Evolutionary conservation across 2,329 filamentous ascomycete species (phyloP), one percentile per base, ranked within the genome.

Genomic region (Xylaria multiplex): DNA sequence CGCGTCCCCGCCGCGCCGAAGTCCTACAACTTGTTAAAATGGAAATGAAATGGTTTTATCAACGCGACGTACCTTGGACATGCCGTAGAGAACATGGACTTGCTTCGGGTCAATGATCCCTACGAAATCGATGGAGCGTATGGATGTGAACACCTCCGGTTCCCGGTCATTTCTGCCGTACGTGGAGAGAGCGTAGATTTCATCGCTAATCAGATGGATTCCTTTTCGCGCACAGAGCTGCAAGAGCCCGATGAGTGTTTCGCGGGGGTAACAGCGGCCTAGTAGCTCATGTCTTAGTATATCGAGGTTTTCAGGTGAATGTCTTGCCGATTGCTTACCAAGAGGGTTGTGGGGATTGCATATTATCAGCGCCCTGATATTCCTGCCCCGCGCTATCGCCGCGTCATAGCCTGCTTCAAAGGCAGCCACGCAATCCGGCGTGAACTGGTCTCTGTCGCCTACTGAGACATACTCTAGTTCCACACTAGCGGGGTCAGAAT

Each of bases 181-280:
- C 8, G 62, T 55, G 2, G 71, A 73, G 37, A 72, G 69, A 7
- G 70, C 70, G 53, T 73, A 72, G 30, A 72, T 71, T 40, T 73
- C 70, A 14, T 73, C 70, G 64, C 70, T 71, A 19, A 72, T 71
- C 14, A 72, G 57, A 37, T 73, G 70, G 13, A 73, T 73, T 9
- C 67, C 61, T 55, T 72, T 73, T 2, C 69, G 53, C 19, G 65
- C 69, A 37, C 71, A 72, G 22, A 73, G 49, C 14, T 68, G 65
- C 61, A 73, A 55, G 4, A 73, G 64, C 27, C 48, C 70, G 48
- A 64, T 27, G 3, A 72, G 64, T 2, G 68, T 71, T 42, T 73
- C 71, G 14, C 68, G 69, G 16, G 69, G 59, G 32, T 71, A 71
- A 13, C 69, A 72, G 45, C 64, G 64, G 5, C 71, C 70, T 73